Evolutionary conservation across 1,284 basidiomycete species (phyloP).

Genomic region (Malassezia nana): DNA sequence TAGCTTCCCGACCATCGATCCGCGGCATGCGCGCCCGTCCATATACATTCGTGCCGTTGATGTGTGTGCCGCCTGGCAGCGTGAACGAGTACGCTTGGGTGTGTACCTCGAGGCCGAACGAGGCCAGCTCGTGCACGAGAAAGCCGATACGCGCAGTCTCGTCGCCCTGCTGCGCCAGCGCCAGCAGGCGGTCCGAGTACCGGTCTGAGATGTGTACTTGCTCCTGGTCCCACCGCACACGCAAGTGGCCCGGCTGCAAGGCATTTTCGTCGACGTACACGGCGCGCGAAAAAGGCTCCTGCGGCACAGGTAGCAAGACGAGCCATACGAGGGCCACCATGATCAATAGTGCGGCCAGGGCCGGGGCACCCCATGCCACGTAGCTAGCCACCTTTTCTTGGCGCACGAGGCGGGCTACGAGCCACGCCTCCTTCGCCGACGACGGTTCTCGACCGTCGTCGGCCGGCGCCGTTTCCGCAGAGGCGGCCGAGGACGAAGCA

Average conservation of each 20-base stretch:
- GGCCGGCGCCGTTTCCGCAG: not conserved
- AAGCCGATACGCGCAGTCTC: slow-evolving; percentile 21
- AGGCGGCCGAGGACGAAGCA: not conserved
- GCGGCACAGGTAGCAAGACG: slow-evolving; percentile 28
- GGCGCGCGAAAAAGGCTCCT: slow-evolving; percentile 28
- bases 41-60: slow-evolving; percentile 67
- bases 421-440: not conserved
- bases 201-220: slow-evolving; percentile 34
- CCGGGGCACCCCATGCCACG: not conserved
- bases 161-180: not conserved
- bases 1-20: slow-evolving; percentile 76
- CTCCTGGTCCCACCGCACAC: slow-evolving; percentile 30
- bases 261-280: slow-evolving; percentile 48
- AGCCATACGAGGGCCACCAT: slow-evolving; percentile 22
- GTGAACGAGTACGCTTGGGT: slow-evolving; percentile 19
- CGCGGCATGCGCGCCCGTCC: slow-evolving; percentile 72
- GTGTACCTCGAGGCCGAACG: slow-evolving; percentile 27
- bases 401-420: not conserved
- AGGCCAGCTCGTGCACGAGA: slow-evolving; percentile 23
- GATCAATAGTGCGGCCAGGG: slow-evolving; percentile 11
- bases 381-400: not conserved
- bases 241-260: slow-evolving; percentile 37
- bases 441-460: not conserved
- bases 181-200: slow-evolving; percentile 23
- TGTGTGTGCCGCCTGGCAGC: slow-evolving; percentile 2